Percentiles rank a stretch among this genome's conserved stretches.
Conservation (phyloP, 2,329 filamentous ascomycete species). For the Leptodontidium sp. region DNA sequence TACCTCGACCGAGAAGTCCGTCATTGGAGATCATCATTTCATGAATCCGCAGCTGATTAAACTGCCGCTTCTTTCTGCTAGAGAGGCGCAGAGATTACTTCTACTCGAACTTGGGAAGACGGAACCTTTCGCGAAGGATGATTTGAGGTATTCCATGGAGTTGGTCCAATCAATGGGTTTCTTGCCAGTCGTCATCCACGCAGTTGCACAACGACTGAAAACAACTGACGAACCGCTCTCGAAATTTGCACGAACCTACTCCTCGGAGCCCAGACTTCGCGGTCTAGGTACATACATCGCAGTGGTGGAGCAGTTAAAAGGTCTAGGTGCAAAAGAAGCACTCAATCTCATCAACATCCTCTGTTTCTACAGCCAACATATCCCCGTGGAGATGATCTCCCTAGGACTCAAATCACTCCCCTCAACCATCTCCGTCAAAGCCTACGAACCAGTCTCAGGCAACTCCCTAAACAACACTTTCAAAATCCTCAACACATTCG, state of each 20-base stretch:
- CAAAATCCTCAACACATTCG: slow-evolving; percentile 59
- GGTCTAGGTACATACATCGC: slow-evolving; percentile 57
- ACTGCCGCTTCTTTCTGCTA: slow-evolving; percentile 60
- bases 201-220: slow-evolving; percentile 68
- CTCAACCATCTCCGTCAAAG: slow-evolving; percentile 56
- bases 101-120: slow-evolving; percentile 69
- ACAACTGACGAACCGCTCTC: slow-evolving; percentile 67
- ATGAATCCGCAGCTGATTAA: slow-evolving; percentile 66
- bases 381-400: slow-evolving; percentile 71
- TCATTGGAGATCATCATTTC: slow-evolving; percentile 62
- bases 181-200: slow-evolving; percentile 73
- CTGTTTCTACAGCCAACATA: slow-evolving; percentile 69
- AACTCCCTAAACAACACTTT: slow-evolving; percentile 55
- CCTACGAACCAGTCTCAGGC: slow-evolving; percentile 48
- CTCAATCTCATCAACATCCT: slow-evolving; percentile 71
- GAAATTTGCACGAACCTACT: slow-evolving; percentile 66
- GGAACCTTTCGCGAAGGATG: slow-evolving; percentile 59
- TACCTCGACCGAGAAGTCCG: slow-evolving; percentile 69
- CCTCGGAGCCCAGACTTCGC: slow-evolving; percentile 62
- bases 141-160: slow-evolving; percentile 64
- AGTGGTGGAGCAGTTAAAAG: slow-evolving; percentile 58
- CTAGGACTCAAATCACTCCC: slow-evolving; percentile 56
- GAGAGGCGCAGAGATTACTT: slow-evolving; percentile 67
- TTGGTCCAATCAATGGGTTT: slow-evolving; percentile 70
- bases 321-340: slow-evolving; percentile 58